Evolutionary conservation across 2,329 filamentous ascomycete genomes (phyloP).

Genomic region (Acrodontium crateriforme): DNA sequence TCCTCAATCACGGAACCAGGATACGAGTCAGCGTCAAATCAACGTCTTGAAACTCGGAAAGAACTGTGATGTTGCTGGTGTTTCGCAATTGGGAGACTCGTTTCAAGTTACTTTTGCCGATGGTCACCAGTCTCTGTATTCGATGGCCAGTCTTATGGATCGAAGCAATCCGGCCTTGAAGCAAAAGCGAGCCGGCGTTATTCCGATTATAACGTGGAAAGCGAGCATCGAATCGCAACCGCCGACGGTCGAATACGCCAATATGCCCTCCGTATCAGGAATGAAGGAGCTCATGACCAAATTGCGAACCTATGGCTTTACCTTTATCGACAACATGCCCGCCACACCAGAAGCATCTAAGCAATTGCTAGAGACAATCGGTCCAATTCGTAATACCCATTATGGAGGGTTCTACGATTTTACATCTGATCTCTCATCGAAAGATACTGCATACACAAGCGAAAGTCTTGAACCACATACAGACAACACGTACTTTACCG

Average conservation of each 20-base stretch:
- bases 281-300: constrained; percentile 14
- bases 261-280: constrained; percentile 7
- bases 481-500: constrained; percentile 90
- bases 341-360: constrained; percentile 57
- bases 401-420: constrained; percentile 85
- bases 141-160: constrained; percentile 4
- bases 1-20: constrained; percentile 14
- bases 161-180: constrained; percentile 5
- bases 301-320: constrained; percentile 53
- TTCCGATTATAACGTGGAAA: constrained; percentile 11
- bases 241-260: constrained; percentile 14
- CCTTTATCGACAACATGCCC: constrained; percentile 59
- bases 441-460: constrained; percentile 59
- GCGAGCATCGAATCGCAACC: constrained; percentile 12
- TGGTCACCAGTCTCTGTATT: constrained; percentile 7
- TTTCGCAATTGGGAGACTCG: constrained; percentile 1
- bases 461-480: constrained; percentile 74
- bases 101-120: constrained; percentile 9
- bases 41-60: constrained; percentile 13
- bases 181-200: constrained; percentile 9
- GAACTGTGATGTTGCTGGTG: constrained; percentile 7
- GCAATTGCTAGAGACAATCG: constrained; percentile 62
- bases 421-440: constrained; percentile 71
- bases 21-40: constrained; percentile 19
- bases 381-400: constrained; percentile 79